Percentiles rank a stretch among this genome's conserved stretches.
These are phyloP conservation scores for Suaeda aralocaspica DNA, from an alignment of 148 eudicot species.

Conservation along the genomic window DNA sequence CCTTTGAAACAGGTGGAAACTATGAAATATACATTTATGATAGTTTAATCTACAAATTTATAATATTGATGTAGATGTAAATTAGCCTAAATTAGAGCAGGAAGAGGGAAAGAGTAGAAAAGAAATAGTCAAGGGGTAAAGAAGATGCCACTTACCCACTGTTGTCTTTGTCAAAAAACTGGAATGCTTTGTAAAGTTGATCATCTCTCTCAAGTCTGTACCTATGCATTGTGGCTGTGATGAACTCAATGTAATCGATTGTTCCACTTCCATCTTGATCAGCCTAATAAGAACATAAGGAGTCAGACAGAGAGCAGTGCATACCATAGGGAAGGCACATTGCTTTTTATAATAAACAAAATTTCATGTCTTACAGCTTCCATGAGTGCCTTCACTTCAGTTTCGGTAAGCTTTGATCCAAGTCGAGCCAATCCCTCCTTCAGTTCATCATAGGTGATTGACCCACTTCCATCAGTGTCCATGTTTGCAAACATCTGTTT, in stretches of 20 bases:
- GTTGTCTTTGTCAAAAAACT: conserved; percentile 66
- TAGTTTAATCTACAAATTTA: not conserved
- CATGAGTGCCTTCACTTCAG: conserved; percentile 84
- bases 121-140: not conserved
- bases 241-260: conserved; percentile 86
- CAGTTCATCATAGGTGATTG: conserved; percentile 87
- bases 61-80: not conserved
- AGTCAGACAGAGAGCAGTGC: not conserved
- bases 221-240: conserved; percentile 87
- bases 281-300: conserved; percentile 43
- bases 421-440: conserved; percentile 72
- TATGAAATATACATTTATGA: not conserved
- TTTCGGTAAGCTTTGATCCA: conserved; percentile 81
- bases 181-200: conserved; percentile 73
- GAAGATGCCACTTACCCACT: conserved; percentile 53
- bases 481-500: conserved; percentile 82
- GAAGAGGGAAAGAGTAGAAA: not conserved
- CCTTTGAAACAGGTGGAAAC: too few species aligned
- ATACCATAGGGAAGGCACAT: not conserved
- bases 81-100: not conserved
- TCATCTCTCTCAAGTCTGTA: conserved; percentile 81
- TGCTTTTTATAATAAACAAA: not conserved
- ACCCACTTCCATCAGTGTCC: conserved; percentile 76
- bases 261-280: conserved; percentile 91
- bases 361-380: conserved; percentile 61